Conservation (phyloP, 2,329 filamentous ascomycete species). For the Diaporthe humulicola region DNA sequence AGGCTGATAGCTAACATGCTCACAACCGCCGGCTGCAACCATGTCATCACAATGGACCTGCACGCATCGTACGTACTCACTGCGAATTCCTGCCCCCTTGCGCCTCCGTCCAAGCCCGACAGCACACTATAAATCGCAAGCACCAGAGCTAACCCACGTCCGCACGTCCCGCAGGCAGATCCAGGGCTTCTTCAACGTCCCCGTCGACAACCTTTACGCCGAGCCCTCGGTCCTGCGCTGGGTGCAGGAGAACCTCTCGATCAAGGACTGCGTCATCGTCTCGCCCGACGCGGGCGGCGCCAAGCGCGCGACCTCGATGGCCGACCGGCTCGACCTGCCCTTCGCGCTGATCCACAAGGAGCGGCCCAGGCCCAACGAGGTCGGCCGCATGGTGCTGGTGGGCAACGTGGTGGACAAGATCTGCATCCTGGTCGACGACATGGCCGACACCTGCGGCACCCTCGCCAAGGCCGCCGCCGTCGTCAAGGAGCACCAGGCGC, state of each 20-base stretch:
- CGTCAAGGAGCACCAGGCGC: slow-evolving; percentile 87
- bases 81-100: slow-evolving; percentile 31
- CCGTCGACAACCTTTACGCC: slow-evolving; percentile 96
- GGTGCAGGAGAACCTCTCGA: slow-evolving; percentile 84
- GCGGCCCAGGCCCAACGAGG: slow-evolving; percentile 68
- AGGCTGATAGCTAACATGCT: slow-evolving; percentile 98
- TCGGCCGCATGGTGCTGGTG: slow-evolving; percentile 85
- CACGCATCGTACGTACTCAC: slow-evolving; percentile 80
- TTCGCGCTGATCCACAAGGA: slow-evolving; percentile 97
- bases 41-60: slow-evolving; percentile 95
- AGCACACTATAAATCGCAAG: background rate
- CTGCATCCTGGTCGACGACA: slow-evolving; percentile 96
- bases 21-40: slow-evolving; percentile 84
- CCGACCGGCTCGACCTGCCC: slow-evolving; percentile 91
- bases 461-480: slow-evolving; percentile 88
- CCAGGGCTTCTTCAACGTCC: slow-evolving; percentile 98
- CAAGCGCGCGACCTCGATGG: slow-evolving; percentile 95
- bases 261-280: slow-evolving; percentile 90
- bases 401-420: slow-evolving; percentile 87
- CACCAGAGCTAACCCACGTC: slow-evolving; percentile 71
- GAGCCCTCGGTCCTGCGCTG: slow-evolving; percentile 79
- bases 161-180: slow-evolving; percentile 70
- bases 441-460: slow-evolving; percentile 87
- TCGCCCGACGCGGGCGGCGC: slow-evolving; percentile 97
- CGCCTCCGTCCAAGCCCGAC: too few species aligned